Conservation (phyloP, 371 early-diverging fungal species). For the Blastocladiella emersonii region DNA sequence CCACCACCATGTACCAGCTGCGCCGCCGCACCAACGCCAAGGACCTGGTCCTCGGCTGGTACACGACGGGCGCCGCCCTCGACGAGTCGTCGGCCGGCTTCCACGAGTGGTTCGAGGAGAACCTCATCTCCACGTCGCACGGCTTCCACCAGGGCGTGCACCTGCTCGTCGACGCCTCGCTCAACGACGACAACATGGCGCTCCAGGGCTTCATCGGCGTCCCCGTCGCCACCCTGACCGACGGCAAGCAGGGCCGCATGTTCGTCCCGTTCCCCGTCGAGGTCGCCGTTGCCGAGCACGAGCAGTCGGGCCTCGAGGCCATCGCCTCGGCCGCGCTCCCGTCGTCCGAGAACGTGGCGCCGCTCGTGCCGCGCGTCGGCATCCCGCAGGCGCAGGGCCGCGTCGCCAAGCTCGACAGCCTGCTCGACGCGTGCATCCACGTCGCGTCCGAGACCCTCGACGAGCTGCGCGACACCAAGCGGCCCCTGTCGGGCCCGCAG, state of each 20-base stretch:
- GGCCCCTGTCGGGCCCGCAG: neutral
- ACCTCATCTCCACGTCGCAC: neutral
- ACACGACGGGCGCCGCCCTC: neutral
- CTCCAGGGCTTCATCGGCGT: neutral
- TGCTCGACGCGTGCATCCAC: neutral
- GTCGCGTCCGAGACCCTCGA: neutral
- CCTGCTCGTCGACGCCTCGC: conserved; percentile 3
- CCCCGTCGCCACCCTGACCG: neutral
- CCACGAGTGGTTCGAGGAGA: conserved; percentile 3
- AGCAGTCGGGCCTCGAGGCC: neutral
- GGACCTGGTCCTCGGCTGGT: conserved; percentile 1
- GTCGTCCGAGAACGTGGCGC: neutral
- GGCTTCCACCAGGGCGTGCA: neutral
- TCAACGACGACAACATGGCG: neutral
- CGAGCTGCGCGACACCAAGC: neutral
- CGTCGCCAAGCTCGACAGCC: neutral
- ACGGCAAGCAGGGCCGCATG: neutral
- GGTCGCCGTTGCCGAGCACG: neutral
- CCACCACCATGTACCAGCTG: conserved; percentile 1
- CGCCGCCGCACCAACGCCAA: conserved; percentile 1
- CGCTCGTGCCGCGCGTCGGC: neutral
- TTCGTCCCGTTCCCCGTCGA: neutral
- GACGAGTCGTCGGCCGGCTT: neutral
- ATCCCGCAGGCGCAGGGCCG: neutral
- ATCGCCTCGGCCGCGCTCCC: neutral